Evolutionary conservation across 2,329 filamentous ascomycete genomes (phyloP).

Genomic region (Arthrocladium fulminans): DNA sequence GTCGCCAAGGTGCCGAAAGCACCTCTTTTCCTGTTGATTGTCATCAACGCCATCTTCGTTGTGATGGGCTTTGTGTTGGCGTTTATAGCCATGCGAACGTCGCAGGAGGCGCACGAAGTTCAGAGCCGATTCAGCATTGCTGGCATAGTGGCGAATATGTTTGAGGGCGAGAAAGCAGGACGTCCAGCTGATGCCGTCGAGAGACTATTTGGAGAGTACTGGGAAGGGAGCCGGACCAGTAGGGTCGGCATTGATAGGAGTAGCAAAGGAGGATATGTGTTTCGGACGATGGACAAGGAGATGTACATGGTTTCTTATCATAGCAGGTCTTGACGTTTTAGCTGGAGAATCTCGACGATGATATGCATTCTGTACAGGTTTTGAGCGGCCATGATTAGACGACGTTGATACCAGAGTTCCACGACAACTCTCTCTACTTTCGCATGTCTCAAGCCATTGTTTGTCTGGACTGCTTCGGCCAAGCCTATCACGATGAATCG

Average conservation of each 20-base stretch:
- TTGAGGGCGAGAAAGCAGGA: constrained; percentile 8
- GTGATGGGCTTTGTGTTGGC: constrained; percentile 10
- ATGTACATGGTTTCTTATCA: background rate
- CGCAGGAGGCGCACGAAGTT: constrained; percentile 9
- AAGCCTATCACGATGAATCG: too few species aligned
- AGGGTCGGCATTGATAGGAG: background rate
- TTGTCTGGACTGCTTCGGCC: too few species aligned
- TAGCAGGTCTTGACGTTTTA: background rate
- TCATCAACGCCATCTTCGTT: constrained; percentile 11
- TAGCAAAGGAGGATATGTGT: constrained; percentile 1
- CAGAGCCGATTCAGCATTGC: constrained; percentile 12
- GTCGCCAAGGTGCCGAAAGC: constrained; percentile 12
- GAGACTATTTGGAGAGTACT: constrained; percentile 12
- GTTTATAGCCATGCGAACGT: constrained; percentile 4
- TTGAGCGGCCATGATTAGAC: too few species aligned
- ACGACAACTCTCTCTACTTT: too few species aligned
- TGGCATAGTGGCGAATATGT: constrained; percentile 10
- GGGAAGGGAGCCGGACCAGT: background rate
- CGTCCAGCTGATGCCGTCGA: constrained; percentile 3
- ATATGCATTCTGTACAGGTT: too few species aligned
- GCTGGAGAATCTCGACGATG: too few species aligned
- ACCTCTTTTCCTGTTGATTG: constrained; percentile 11
- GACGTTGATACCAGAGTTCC: too few species aligned
- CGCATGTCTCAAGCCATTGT: too few species aligned
- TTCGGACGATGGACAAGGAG: background rate